Percentiles rank a stretch among this genome's conserved stretches.
Evolutionary conservation across 2,329 filamentous ascomycete genomes (phyloP).

Genomic region (Corniculantispora saksenae): DNA sequence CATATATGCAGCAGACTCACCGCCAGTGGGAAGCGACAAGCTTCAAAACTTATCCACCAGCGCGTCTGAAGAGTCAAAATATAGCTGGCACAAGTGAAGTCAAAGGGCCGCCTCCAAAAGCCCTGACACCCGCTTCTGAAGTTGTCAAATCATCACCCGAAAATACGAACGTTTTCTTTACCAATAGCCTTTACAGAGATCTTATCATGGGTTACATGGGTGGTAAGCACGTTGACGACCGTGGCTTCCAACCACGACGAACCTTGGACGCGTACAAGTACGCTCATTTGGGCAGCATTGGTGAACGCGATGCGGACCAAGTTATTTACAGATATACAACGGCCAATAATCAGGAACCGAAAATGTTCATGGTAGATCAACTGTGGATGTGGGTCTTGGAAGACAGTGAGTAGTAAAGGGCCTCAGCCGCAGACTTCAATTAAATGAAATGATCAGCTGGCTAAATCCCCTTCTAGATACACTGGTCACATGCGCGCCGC

Average conservation of each 20-base stretch:
- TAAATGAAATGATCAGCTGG: not conserved
- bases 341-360: not conserved
- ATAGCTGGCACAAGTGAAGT: not conserved
- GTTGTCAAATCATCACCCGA: not conserved
- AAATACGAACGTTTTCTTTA: not conserved
- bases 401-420: not conserved
- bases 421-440: not conserved
- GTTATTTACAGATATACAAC: conserved; percentile 21
- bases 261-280: conserved; percentile 21
- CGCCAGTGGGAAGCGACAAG: not conserved
- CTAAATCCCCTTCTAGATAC: conserved; percentile 1
- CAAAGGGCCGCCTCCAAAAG: not conserved
- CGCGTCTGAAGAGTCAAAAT: not conserved
- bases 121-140: not conserved
- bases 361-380: conserved; percentile 21
- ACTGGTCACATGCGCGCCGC: conserved; percentile 15
- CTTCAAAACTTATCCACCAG: not conserved
- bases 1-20: not conserved
- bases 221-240: not conserved
- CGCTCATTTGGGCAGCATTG: conserved; percentile 8
- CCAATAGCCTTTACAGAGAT: conserved; percentile 4
- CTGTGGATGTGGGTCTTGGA: conserved; percentile 14
- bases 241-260: conserved; percentile 18
- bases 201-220: conserved; percentile 1
- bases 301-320: conserved; percentile 17